Percentiles rank a stretch among this genome's conserved stretches.
phyloP scores from a whole-genome alignment of 768 basidiomycete genomes.

The Multifurca ochricompacta region DNA sequence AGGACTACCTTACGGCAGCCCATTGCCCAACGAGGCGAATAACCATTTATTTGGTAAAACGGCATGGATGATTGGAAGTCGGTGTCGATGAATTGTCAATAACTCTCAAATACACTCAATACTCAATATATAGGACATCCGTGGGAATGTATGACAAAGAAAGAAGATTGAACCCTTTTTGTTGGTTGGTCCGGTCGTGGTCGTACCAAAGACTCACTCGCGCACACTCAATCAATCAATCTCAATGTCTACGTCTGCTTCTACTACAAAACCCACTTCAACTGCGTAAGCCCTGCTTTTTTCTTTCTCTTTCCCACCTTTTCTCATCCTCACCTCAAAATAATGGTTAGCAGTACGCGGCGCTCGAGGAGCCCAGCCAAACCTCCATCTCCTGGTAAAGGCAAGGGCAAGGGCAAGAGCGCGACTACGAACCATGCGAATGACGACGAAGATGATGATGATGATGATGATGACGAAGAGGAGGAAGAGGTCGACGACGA shows the following conservation, averaged over 20 bases:
- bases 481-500: constrained; percentile 36
- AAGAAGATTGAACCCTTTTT: background rate
- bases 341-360: too few species aligned
- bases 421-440: constrained; percentile 27
- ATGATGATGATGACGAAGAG: constrained; percentile 26
- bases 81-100: too few species aligned
- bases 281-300: background rate
- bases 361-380: constrained; percentile 11
- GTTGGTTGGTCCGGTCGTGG: too few species aligned
- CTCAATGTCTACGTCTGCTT: constrained; percentile 6
- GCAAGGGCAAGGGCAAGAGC: constrained; percentile 16
- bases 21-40: background rate
- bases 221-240: background rate
- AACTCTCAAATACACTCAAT: too few species aligned
- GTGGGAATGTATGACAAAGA: constrained; percentile 11
- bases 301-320: background rate
- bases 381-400: constrained; percentile 7
- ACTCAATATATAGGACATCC: too few species aligned
- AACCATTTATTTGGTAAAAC: too few species aligned
- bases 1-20: background rate
- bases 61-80: too few species aligned
- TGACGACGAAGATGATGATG: constrained; percentile 31
- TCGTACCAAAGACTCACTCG: background rate
- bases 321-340: too few species aligned
- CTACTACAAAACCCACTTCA: background rate